A percentile compares a stretch with the other conserved stretches of the same genome.
Conservation (phyloP, 225 moss, liverwort and hornwort genomes). For the Thuidium tamariscinum region DNA sequence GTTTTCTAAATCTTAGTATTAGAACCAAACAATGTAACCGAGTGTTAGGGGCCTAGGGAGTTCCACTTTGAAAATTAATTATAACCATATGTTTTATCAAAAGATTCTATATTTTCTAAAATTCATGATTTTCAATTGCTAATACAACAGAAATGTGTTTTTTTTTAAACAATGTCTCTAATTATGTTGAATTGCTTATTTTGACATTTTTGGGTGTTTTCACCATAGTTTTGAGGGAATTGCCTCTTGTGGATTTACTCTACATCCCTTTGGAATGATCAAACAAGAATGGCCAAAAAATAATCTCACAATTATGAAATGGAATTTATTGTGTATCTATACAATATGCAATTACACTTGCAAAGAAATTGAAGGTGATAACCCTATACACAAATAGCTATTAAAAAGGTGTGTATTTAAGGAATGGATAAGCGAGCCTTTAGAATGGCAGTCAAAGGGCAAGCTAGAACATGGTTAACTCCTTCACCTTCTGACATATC, state of each 20-base stretch:
- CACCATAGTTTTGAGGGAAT: fast-evolving
- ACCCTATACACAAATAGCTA: too few relatives aligned
- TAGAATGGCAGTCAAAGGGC: too few relatives aligned
- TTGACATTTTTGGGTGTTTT: not conserved
- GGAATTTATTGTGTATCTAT: too few relatives aligned
- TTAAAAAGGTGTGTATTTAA: too few relatives aligned
- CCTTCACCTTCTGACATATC: too few relatives aligned
- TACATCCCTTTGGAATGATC: too few relatives aligned
- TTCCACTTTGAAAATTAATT: not conserved
- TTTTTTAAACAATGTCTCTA: fast-evolving
- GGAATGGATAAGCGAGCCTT: too few relatives aligned
- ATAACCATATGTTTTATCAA: not conserved
- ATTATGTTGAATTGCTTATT: not conserved
- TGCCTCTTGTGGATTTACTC: fast-evolving
- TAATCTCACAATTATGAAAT: too few relatives aligned
- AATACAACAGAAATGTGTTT: not conserved
- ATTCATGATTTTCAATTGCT: not conserved
- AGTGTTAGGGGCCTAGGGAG: fast-evolving
- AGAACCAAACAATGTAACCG: not conserved
- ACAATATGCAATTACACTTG: too few relatives aligned
- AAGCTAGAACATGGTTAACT: too few relatives aligned
- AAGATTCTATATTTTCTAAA: fast-evolving
- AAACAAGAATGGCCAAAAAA: too few relatives aligned
- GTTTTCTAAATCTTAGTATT: not conserved
- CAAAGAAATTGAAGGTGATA: too few relatives aligned